phyloP scores from a whole-genome alignment of 768 basidiomycete genomes.

The Pleurotus eryngii region DNA sequence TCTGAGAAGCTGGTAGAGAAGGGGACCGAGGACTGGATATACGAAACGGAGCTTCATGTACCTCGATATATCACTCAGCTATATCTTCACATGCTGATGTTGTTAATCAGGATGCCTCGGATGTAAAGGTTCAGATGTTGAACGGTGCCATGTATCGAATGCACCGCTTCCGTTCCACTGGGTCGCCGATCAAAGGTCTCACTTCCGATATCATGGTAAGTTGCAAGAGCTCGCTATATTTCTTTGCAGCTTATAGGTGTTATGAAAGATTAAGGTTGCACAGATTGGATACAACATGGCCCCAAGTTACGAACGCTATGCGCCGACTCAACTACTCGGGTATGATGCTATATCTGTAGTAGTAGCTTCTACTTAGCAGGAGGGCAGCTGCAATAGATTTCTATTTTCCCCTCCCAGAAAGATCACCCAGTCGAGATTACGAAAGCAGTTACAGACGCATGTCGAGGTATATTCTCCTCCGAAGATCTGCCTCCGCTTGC shows the following conservation, averaged over 20 bases:
- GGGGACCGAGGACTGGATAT: constrained; percentile 77
- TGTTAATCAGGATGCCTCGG: constrained; percentile 49
- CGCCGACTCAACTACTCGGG: constrained; percentile 43
- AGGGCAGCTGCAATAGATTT: not conserved
- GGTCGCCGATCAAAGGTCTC: constrained; percentile 81
- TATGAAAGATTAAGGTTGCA: constrained; percentile 59
- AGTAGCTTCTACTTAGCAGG: not conserved
- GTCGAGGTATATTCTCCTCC: too few relatives aligned
- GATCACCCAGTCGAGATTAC: too few relatives aligned
- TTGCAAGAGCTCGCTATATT: not conserved
- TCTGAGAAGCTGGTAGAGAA: constrained; percentile 47
- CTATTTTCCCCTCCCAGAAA: not conserved
- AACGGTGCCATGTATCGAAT: constrained; percentile 63
- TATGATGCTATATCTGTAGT: constrained; percentile 18
- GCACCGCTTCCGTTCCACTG: constrained; percentile 77
- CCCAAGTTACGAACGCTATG: constrained; percentile 55
- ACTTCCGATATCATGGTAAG: constrained; percentile 80
- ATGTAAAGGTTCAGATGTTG: constrained; percentile 45
- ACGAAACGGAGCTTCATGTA: constrained; percentile 70
- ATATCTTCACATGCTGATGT: not conserved
- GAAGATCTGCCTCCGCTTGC: too few relatives aligned
- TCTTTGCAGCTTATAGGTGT: not conserved
- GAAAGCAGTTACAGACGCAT: too few relatives aligned
- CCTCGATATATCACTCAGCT: constrained; percentile 1
- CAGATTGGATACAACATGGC: constrained; percentile 56